These are phyloP conservation scores for Penicillium sp. DNA, from an alignment of 2,329 filamentous ascomycete genomes.

Conservation along the genomic window DNA sequence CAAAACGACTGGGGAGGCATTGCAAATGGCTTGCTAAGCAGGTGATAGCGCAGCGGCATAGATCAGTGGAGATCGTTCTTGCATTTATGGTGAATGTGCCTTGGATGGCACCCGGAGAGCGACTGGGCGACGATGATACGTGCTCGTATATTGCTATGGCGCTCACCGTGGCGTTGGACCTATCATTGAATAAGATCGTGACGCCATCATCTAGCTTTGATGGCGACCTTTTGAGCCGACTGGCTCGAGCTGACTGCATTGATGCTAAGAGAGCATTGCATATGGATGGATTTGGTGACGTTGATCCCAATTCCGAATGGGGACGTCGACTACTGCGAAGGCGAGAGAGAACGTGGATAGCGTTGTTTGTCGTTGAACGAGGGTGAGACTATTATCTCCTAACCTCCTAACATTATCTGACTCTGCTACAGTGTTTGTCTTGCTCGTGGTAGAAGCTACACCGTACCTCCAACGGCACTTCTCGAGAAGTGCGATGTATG, in stretches of 20 bases:
- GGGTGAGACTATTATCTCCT: slow-evolving; percentile 44
- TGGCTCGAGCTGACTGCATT: slow-evolving; percentile 69
- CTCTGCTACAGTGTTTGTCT: slow-evolving; percentile 58
- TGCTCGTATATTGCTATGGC: slow-evolving; percentile 71
- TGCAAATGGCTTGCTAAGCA: slow-evolving; percentile 62
- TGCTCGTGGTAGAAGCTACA: slow-evolving; percentile 68
- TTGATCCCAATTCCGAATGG: slow-evolving; percentile 61
- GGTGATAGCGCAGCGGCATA: slow-evolving; percentile 61
- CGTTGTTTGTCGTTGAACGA: slow-evolving; percentile 70
- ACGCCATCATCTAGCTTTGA: slow-evolving; percentile 55
- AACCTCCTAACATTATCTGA: not conserved
- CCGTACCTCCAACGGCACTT: slow-evolving; percentile 65
- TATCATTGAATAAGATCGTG: slow-evolving; percentile 70
- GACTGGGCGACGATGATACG: slow-evolving; percentile 64
- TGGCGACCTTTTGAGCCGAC: slow-evolving; percentile 45
- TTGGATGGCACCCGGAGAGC: slow-evolving; percentile 62
- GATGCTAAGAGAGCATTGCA: slow-evolving; percentile 64
- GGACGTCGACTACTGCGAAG: slow-evolving; percentile 63
- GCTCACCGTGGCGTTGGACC: slow-evolving; percentile 66
- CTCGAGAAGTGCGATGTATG: slow-evolving; percentile 69
- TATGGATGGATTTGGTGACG: slow-evolving; percentile 66
- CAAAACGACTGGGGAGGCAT: slow-evolving; percentile 65
- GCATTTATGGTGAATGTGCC: slow-evolving; percentile 75
- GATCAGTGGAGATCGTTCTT: slow-evolving; percentile 72
- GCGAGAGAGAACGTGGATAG: slow-evolving; percentile 69